Conservation (phyloP, 345 rosid species). For the Populus euphratica region DNA sequence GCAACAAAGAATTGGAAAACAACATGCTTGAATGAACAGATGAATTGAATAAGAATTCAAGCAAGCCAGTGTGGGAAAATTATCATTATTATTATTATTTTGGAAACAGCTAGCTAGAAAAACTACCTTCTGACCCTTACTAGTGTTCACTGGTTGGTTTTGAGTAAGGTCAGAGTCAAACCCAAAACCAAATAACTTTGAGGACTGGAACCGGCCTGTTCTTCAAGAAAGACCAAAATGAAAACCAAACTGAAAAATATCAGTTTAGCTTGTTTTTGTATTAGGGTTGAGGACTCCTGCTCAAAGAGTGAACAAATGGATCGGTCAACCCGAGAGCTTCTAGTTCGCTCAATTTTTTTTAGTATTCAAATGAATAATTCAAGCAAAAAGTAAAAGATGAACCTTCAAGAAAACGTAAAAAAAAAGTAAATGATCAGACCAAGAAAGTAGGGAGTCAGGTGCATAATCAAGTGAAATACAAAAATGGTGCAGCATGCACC, state of each 20-base stretch:
- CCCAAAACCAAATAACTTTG: slow-evolving; percentile 13
- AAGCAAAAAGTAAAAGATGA: not conserved
- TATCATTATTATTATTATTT: not conserved
- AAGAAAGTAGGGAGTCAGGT: not conserved
- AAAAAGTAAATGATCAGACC: not conserved
- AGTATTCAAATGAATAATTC: not conserved
- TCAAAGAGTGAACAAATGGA: slow-evolving; percentile 27
- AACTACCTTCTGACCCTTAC: slow-evolving; percentile 13
- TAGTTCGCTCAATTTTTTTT: not conserved
- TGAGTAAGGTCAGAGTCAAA: slow-evolving; percentile 8
- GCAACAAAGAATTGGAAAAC: not conserved
- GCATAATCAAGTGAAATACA: not conserved
- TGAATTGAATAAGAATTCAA: not conserved
- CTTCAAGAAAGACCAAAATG: slow-evolving; percentile 13
- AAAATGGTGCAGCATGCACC: not conserved
- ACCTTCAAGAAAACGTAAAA: not conserved
- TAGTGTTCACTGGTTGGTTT: slow-evolving; percentile 15
- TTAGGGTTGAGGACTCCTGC: slow-evolving; percentile 24
- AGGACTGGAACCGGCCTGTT: slow-evolving; percentile 16
- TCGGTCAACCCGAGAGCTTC: slow-evolving; percentile 18
- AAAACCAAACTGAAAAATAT: slow-evolving; percentile 14
- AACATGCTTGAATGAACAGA: not conserved
- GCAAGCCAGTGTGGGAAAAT: not conserved
- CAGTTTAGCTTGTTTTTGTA: slow-evolving; percentile 13
- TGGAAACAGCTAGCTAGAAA: slow-evolving; percentile 5